phyloP scores from a whole-genome alignment of 2,329 filamentous ascomycete genomes.

The Alternaria panax region DNA sequence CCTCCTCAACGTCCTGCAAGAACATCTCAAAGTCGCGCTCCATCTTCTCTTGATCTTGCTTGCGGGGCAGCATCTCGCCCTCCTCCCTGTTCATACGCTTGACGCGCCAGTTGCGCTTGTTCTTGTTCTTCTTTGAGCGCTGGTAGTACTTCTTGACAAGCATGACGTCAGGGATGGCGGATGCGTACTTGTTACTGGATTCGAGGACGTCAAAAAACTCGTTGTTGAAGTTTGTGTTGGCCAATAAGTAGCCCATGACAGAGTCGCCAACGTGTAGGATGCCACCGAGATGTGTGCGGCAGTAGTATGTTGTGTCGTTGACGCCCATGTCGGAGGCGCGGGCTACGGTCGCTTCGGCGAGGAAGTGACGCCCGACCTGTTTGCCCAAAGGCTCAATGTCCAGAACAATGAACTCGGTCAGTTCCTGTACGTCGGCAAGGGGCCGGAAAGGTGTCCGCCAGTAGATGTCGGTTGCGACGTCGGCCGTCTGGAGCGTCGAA shows the following conservation, averaged over 20 bases:
- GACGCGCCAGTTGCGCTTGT: constrained; percentile 83
- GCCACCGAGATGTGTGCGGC: constrained; percentile 85
- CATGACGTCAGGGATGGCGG: constrained; percentile 86
- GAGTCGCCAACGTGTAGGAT: constrained; percentile 89
- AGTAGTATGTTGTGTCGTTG: constrained; percentile 89
- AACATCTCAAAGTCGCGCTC: constrained; percentile 98
- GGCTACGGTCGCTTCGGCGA: constrained; percentile 88
- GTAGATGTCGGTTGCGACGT: constrained; percentile 82
- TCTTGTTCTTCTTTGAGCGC: constrained; percentile 75
- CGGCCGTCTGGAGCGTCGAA: constrained; percentile 87
- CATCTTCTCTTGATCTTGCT: constrained; percentile 85
- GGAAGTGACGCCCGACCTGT: constrained; percentile 79
- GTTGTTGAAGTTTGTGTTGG: constrained; percentile 92
- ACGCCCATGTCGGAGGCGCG: constrained; percentile 83
- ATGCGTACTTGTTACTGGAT: constrained; percentile 73
- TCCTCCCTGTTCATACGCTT: constrained; percentile 93
- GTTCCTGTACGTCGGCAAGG: constrained; percentile 81
- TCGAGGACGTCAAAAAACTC: constrained; percentile 84
- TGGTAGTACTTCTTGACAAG: constrained; percentile 97
- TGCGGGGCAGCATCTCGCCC: constrained; percentile 83
- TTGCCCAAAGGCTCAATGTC: constrained; percentile 84
- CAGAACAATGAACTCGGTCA: constrained; percentile 93
- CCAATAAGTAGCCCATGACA: constrained; percentile 91
- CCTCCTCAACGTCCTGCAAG: constrained; percentile 94
- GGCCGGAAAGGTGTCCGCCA: constrained; percentile 89